Conservation (phyloP, 352 stramenopile genomes). For the Phytophthora agathidicida region DNA sequence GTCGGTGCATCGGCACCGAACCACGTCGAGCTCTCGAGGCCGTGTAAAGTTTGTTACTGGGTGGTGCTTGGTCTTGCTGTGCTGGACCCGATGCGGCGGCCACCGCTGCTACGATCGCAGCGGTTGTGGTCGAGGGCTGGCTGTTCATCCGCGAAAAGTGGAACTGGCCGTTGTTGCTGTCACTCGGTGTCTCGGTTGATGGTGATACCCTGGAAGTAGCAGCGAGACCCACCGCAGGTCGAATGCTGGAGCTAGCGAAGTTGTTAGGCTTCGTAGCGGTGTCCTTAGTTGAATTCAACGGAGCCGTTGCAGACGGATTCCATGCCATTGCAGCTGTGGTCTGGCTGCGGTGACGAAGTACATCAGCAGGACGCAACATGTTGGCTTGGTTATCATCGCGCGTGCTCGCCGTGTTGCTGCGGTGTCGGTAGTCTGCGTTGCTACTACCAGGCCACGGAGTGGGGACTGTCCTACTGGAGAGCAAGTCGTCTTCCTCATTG, state of each 20-base stretch:
- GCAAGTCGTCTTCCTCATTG: conserved; percentile 12
- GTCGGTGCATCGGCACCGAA: conserved; percentile 21
- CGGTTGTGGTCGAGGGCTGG: conserved; percentile 14
- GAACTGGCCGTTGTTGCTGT: conserved; percentile 21
- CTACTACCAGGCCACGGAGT: conserved; percentile 21
- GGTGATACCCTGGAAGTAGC: conserved; percentile 2
- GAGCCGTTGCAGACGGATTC: conserved; percentile 30
- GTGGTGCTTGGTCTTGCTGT: conserved; percentile 1
- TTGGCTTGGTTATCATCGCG: conserved; percentile 20
- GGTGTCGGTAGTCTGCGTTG: conserved; percentile 18
- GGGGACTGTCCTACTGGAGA: conserved; percentile 2
- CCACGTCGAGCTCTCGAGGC: conserved; percentile 20
- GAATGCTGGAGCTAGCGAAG: conserved; percentile 23
- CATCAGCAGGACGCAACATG: conserved; percentile 30
- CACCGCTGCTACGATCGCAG: conserved; percentile 36
- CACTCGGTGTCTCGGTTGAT: neutral
- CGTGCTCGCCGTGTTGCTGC: conserved; percentile 21
- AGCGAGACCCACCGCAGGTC: neutral
- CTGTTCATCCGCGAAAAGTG: conserved; percentile 32
- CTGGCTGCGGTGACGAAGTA: conserved; percentile 39
- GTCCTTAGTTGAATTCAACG: conserved; percentile 17
- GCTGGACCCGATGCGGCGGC: conserved; percentile 4
- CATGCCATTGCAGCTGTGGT: conserved; percentile 20
- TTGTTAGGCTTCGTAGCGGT: conserved; percentile 14
- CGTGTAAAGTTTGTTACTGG: conserved; percentile 27